phyloP scores from a whole-genome alignment of 1,139 yeast species.

The Nakaseomyces sp. region DNA sequence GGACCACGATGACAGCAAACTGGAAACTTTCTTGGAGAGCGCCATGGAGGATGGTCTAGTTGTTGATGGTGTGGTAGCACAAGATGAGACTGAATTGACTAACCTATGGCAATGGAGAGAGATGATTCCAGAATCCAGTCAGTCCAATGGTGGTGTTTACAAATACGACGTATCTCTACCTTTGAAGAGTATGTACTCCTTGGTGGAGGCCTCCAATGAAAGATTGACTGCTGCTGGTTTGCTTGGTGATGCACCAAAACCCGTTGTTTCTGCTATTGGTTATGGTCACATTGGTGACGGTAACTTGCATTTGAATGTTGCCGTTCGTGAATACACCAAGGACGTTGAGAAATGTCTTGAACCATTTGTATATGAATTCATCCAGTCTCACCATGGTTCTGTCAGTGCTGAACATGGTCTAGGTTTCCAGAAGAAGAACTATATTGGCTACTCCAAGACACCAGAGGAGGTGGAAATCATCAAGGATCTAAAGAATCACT shows the following conservation, averaged over 20 bases:
- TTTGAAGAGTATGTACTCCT: constrained; percentile 62
- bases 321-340: constrained; percentile 75
- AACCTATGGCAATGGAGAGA: constrained; percentile 95
- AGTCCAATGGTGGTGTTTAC: constrained; percentile 85
- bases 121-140: constrained; percentile 80
- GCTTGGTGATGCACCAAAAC: constrained; percentile 51
- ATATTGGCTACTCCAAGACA: constrained; percentile 66
- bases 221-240: constrained; percentile 50
- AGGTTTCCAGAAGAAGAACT: constrained; percentile 91
- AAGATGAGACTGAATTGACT: constrained; percentile 78
- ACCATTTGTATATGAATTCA: constrained; percentile 92
- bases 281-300: constrained; percentile 98
- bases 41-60: constrained; percentile 81
- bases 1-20: constrained; percentile 71
- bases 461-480: constrained; percentile 61
- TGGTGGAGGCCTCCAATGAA: constrained; percentile 65
- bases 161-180: constrained; percentile 94
- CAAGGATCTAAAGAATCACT: constrained; percentile 65
- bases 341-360: constrained; percentile 70
- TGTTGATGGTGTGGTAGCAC: constrained; percentile 89
- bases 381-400: constrained; percentile 67
- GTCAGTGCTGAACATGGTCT: constrained; percentile 96
- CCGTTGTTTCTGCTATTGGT: constrained; percentile 83
- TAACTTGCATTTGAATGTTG: constrained; percentile 82
- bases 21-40: constrained; percentile 70